Evolutionary conservation across 228 moss, liverwort and hornwort species (phyloP), one percentile per base, ranked within the genome.

Genomic region (Sphagnum magellanicum): DNA sequence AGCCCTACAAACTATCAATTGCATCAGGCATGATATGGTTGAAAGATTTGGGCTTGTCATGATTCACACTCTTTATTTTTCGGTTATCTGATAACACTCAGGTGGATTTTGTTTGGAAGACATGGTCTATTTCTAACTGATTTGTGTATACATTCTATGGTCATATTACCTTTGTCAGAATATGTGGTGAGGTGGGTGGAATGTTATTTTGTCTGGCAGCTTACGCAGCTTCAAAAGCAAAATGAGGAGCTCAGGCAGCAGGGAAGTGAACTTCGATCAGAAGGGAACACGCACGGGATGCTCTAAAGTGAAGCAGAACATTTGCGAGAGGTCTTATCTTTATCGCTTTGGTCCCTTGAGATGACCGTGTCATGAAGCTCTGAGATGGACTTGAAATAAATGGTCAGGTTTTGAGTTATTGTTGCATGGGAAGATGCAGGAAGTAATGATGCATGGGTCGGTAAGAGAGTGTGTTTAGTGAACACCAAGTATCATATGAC

Each of bases 241-340:
- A 95, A 92, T 81, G 82, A 86, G 53, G 78, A 76, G 17, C 66
- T 90, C 65, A 78, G 78, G 79, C 89, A 90, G 57, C 81, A 78
- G 48, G 83, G 88, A 46, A 83, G 88, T 67, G 94, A 92, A 70
- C 80, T 94, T 57, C 63, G 81, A 64, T 92, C 92, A 65, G 88
- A 90, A 74, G 77, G 91, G 16, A 84, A 84, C 71, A 86, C 90
- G 12, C 94, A 85, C 71, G 88, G 88, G 50, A 90, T 90, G 71
- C 84, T 95, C 68, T 88, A 88, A 72, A 90, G 76, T 74, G 94
- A 95, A 83, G 77, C 90, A 50, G 90, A 88, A 63, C 87, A 91
- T 73, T 78, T 95, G 70, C 94, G 90, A 83, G 94, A 95, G 94
- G 94, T 95, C 62, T 73, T 75, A 59, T 66, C 69, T 52, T 59